Evolutionary conservation across 768 basidiomycete genomes (phyloP), one percentile per base, ranked within the genome.

Genomic region (Melanogaster broomeanus): DNA sequence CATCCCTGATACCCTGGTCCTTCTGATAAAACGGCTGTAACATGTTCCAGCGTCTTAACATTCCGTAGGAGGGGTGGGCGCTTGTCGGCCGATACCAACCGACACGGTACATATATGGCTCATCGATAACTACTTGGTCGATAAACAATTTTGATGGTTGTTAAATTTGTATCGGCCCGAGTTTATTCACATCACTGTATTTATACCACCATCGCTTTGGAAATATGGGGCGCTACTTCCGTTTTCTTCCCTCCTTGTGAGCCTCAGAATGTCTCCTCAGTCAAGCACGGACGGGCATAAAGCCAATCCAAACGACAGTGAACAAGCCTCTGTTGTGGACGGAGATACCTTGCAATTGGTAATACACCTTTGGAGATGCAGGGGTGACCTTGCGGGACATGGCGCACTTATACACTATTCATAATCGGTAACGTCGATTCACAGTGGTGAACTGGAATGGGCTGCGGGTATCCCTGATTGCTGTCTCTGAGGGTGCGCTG

Each of bases 391-490:
- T 48, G 65, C 61, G 60, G 66, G 66, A 63, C 35, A 43, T 63
- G 62, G 59, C 52, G 58, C 62, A 67, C 55, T 52, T 48, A 46
- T 57, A 61, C 48, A 59, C 63, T 65, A 63, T 67, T 70, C 64
- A 65, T 62, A 74, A 81, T 75, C 73, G 86, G 87, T 90, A 90
- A 89, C 77, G 84, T 88, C 79, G 66, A 72, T 74, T 70, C 76
- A 69, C 77, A 76, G 81, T 82, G 77, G 77, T 74, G 70, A 69
- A 80, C 80, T 84, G 85, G 82, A 77, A 71, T 78, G 88, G 66
- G 90, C 90, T 93, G 87, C 90, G 90, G 90, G 90, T 92, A 91
- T 88, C 87, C 80, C 75, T 73, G 72, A 67, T 69, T 72, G 71
- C 58, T 53, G 68, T 61, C 63, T 61, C 62, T 49, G 54, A 53